phyloP scores from a whole-genome alignment of 108 stramenopile species.

The Cyclostephanos tholiformis region DNA sequence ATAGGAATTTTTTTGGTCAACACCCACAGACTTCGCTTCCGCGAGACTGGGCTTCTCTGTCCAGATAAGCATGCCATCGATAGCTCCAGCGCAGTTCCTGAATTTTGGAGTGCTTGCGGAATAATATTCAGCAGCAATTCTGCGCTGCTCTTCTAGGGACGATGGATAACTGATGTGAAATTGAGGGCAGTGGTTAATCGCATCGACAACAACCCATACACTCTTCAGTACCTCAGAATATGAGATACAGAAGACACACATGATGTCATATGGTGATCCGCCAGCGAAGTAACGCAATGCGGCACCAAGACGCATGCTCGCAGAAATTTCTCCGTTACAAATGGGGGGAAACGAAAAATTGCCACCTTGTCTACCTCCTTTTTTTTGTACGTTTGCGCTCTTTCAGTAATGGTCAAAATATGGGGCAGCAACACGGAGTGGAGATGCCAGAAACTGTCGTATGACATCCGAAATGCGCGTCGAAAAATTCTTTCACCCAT shows the following conservation, averaged over 20 bases:
- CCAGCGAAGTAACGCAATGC: constrained; percentile 35
- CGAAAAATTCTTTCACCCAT: too few relatives aligned
- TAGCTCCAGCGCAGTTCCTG: constrained; percentile 33
- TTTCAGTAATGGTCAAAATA: too few relatives aligned
- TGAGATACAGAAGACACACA: constrained; percentile 9
- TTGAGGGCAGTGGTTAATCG: too few relatives aligned
- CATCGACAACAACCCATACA: constrained; percentile 4
- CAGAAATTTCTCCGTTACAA: constrained; percentile 29
- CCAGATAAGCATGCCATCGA: constrained; percentile 52
- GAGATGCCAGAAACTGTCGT: too few relatives aligned
- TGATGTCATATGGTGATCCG: constrained; percentile 25
- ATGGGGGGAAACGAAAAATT: background rate
- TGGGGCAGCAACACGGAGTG: too few relatives aligned
- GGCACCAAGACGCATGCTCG: constrained; percentile 3
- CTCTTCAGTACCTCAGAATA: background rate
- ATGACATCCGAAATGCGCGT: too few relatives aligned
- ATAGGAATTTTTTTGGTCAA: constrained; percentile 38
- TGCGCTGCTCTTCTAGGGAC: constrained; percentile 25
- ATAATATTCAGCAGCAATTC: constrained; percentile 39
- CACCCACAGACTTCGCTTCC: constrained; percentile 10
- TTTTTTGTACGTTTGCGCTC: background rate
- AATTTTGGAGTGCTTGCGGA: constrained; percentile 14
- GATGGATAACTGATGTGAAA: constrained; percentile 26
- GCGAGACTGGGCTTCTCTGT: constrained; percentile 21
- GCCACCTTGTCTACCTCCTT: constrained; percentile 2